Conservation (phyloP, 257 asterid genomes). For the Coffea canephora region DNA sequence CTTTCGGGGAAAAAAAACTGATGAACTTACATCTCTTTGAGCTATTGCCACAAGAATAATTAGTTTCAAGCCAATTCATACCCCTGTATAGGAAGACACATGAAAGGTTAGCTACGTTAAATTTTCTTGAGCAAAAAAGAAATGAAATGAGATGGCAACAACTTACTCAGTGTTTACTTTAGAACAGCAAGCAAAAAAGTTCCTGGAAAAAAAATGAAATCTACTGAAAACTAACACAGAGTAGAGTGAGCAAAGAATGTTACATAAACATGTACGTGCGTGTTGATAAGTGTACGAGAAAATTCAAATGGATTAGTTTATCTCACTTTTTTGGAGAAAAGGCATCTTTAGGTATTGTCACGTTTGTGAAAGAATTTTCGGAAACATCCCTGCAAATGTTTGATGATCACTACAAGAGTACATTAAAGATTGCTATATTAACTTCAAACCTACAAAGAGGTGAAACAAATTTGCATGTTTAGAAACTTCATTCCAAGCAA, state of each 20-base stretch:
- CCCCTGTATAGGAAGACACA: neutral
- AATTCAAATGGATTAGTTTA: too few relatives aligned
- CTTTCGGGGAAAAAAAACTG: too few relatives aligned
- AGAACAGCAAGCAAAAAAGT: constrained; percentile 20
- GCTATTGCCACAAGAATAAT: constrained; percentile 1
- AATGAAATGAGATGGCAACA: neutral
- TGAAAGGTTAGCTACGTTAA: too few relatives aligned
- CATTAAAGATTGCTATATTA: too few relatives aligned
- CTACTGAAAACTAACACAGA: too few relatives aligned
- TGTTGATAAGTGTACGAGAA: too few relatives aligned
- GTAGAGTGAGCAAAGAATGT: too few relatives aligned
- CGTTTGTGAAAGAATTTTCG: constrained; percentile 14
- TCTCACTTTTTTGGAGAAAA: too few relatives aligned
- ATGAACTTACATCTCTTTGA: constrained; percentile 1
- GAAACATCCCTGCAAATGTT: constrained; percentile 27
- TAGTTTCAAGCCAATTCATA: constrained; percentile 7
- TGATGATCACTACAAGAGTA: neutral
- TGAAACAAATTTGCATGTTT: too few relatives aligned
- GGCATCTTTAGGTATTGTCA: neutral
- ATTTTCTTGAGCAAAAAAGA: neutral
- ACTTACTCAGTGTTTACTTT: constrained; percentile 13
- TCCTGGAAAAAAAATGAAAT: constrained; percentile 6
- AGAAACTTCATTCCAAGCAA: too few relatives aligned
- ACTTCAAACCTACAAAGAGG: too few relatives aligned
- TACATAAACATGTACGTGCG: too few relatives aligned